phyloP scores from a whole-genome alignment of 2,329 filamentous ascomycete genomes.

The Phialemoniopsis sp. region DNA sequence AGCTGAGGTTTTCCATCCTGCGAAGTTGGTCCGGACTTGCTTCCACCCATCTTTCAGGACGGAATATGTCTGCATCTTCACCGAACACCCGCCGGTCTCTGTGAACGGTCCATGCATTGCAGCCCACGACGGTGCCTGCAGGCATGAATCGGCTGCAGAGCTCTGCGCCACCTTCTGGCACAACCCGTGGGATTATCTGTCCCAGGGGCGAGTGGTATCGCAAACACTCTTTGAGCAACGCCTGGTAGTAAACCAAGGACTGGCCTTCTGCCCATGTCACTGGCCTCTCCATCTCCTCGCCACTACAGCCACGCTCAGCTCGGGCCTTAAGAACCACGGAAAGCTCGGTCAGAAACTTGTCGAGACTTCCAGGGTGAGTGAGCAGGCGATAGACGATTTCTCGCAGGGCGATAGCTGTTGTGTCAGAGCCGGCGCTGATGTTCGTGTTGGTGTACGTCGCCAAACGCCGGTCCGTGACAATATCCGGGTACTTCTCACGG shows the following conservation, averaged over 20 bases:
- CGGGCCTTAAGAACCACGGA: conserved; percentile 40
- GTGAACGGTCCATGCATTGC: conserved; percentile 58
- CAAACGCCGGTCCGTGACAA: conserved; percentile 37
- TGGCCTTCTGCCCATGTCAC: conserved; percentile 48
- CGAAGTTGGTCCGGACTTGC: too few species aligned
- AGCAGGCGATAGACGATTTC: conserved; percentile 60
- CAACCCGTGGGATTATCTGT: conserved; percentile 28
- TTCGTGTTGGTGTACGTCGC: conserved; percentile 14
- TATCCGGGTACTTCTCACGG: conserved; percentile 47
- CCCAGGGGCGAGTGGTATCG: conserved; percentile 58
- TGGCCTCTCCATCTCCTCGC: not conserved
- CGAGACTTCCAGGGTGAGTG: conserved; percentile 43
- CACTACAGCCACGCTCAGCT: too few species aligned
- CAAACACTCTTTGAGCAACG: conserved; percentile 59
- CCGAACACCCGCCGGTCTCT: conserved; percentile 52
- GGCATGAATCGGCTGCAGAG: conserved; percentile 30
- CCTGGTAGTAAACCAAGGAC: conserved; percentile 56
- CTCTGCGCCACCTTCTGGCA: conserved; percentile 3
- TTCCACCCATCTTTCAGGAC: conserved; percentile 52
- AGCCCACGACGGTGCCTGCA: conserved; percentile 54
- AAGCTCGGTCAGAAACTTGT: conserved; percentile 48
- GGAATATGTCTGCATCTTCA: conserved; percentile 46
- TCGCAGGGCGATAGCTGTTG: conserved; percentile 58
- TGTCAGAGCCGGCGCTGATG: conserved; percentile 49
- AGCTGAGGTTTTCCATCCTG: conserved; percentile 32